These are phyloP conservation scores for Plantago lanceolata DNA, from an alignment of 305 asterid genomes.

Conservation along the genomic window DNA sequence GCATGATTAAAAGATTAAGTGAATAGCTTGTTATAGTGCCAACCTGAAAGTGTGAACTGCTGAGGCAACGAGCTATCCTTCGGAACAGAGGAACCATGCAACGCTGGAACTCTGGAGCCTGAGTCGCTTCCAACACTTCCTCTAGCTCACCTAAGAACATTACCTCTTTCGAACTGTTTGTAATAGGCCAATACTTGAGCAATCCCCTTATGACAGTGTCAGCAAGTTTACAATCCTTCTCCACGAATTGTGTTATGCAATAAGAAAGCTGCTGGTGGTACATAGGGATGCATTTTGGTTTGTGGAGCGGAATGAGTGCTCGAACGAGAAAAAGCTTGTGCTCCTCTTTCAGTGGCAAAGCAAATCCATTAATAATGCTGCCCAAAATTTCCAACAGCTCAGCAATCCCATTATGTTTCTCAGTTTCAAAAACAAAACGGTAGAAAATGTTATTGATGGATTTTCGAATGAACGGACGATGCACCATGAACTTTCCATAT, in stretches of 20 bases:
- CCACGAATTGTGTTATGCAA: constrained; percentile 83
- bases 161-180: constrained; percentile 87
- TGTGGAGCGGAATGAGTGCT: constrained; percentile 82
- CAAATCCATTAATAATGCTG: constrained; percentile 87
- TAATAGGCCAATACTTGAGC: constrained; percentile 84
- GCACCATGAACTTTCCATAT: constrained; percentile 92
- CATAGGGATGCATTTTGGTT: constrained; percentile 74
- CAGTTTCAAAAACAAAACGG: constrained; percentile 76
- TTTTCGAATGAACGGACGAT: constrained; percentile 84
- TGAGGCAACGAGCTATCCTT: constrained; percentile 65
- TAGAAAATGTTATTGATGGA: constrained; percentile 70
- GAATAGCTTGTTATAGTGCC: constrained; percentile 19
- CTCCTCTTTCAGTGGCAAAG: constrained; percentile 85
- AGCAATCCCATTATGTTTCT: constrained; percentile 86
- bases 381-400: constrained; percentile 87
- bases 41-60: constrained; percentile 94
- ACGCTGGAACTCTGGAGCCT: constrained; percentile 82
- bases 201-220: constrained; percentile 86
- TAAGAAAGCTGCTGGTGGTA: constrained; percentile 91
- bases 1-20: constrained; percentile 5
- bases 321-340: constrained; percentile 85
- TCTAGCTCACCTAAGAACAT: constrained; percentile 87
- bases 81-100: constrained; percentile 87
- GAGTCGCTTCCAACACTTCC: constrained; percentile 90
- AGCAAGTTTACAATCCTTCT: constrained; percentile 87